Evolutionary conservation across 106 monocot genomes (phyloP).

Genomic region (Dendrobium chrysotoxum): DNA sequence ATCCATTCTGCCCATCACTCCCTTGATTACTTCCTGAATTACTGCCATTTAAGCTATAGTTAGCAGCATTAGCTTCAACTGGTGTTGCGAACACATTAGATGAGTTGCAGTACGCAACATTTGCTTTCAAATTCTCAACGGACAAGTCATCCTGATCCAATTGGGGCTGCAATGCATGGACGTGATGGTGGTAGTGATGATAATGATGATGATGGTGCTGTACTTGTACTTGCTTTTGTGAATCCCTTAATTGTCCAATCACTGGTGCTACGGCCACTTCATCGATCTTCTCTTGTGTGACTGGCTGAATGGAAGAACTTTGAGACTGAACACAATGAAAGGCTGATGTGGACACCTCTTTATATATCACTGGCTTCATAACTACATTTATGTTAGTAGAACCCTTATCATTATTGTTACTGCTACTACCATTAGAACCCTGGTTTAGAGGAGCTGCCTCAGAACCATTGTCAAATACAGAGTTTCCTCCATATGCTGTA

Average conservation of each 20-base stretch:
- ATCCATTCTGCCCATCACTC: constrained; percentile 59
- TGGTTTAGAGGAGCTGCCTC: constrained; percentile 49
- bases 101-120: constrained; percentile 36
- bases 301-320: constrained; percentile 17
- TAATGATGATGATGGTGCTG: constrained; percentile 69
- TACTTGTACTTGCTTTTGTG: constrained; percentile 37
- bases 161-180: constrained; percentile 28
- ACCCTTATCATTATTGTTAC: constrained; percentile 63
- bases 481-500: constrained; percentile 42
- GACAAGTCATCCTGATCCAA: constrained; percentile 37
- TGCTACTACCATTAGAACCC: constrained; percentile 60
- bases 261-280: constrained; percentile 5
- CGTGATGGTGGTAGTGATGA: constrained; percentile 59
- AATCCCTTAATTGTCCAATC: constrained; percentile 16
- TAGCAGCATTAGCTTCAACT: constrained; percentile 52
- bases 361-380: constrained; percentile 26
- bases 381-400: constrained; percentile 48
- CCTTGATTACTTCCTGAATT: constrained; percentile 61
- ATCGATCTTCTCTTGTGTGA: constrained; percentile 33
- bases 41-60: constrained; percentile 57
- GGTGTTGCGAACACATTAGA: constrained; percentile 34
- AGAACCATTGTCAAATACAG: constrained; percentile 43
- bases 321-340: constrained; percentile 44
- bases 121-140: constrained; percentile 16
- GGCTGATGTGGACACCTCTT: constrained; percentile 28